Percentiles rank a stretch among this genome's conserved stretches.
Evolutionary conservation across 257 asterid genomes (phyloP).

Genomic region (Solanum neorickii): DNA sequence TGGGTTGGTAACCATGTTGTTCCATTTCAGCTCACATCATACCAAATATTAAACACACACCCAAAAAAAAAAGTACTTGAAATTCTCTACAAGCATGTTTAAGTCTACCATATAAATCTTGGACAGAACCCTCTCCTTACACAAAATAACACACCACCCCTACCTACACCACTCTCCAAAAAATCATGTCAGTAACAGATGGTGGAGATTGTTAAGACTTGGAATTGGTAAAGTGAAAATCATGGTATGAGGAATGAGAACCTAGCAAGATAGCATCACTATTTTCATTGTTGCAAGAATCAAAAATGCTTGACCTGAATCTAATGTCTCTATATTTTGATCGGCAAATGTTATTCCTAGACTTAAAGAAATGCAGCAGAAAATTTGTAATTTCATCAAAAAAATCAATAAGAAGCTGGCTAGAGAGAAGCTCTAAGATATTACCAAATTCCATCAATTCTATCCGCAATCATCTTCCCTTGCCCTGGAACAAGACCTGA

Average conservation of each 20-base stretch:
- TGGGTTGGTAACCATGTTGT: neutral
- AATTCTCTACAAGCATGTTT: neutral
- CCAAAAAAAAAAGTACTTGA: neutral
- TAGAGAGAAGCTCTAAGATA: neutral
- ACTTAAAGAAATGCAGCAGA: neutral
- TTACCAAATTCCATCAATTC: conserved; percentile 92
- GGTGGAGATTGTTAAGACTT: neutral
- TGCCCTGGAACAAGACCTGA: conserved; percentile 88
- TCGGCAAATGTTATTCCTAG: neutral
- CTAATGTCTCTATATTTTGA: neutral
- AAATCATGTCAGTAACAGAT: neutral
- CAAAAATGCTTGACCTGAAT: neutral
- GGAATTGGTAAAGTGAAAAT: neutral
- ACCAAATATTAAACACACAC: neutral
- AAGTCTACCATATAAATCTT: neutral
- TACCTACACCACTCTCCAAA: neutral
- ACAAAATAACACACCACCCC: neutral
- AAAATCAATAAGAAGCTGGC: neutral
- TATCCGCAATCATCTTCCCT: conserved; percentile 78
- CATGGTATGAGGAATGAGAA: neutral
- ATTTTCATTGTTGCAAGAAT: neutral
- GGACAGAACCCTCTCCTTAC: neutral
- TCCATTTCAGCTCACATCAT: neutral
- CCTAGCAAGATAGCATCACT: neutral
- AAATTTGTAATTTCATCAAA: neutral